Evolutionary conservation across 2,329 filamentous ascomycete genomes (phyloP).

Genomic region (Penicillium polonicum): DNA sequence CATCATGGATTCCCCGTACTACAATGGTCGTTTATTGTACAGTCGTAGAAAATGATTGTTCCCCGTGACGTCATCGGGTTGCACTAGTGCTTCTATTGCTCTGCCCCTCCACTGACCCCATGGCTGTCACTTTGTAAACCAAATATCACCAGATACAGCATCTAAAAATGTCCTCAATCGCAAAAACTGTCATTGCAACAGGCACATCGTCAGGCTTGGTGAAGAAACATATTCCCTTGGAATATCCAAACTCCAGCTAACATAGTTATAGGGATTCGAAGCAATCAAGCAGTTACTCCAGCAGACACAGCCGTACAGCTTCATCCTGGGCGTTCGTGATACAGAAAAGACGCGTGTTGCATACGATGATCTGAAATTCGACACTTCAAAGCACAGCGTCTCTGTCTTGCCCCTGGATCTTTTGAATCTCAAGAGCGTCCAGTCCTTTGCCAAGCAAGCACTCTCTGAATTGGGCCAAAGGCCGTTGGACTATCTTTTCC

Average conservation of each 20-base stretch:
- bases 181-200: constrained; percentile 22
- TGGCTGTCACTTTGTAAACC: not conserved
- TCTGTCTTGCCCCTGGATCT: constrained; percentile 24
- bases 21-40: not conserved
- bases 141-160: not conserved
- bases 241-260: not conserved
- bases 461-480: constrained; percentile 17
- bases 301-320: constrained; percentile 22
- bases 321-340: constrained; percentile 26
- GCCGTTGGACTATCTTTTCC: constrained; percentile 21
- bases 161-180: constrained; percentile 12
- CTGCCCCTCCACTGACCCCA: not conserved
- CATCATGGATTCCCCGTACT: not conserved
- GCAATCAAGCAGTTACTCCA: constrained; percentile 26
- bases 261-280: constrained; percentile 24
- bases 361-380: constrained; percentile 21
- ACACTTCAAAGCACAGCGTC: constrained; percentile 21
- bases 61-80: not conserved
- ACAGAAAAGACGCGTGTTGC: constrained; percentile 17
- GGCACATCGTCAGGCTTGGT: constrained; percentile 24
- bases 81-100: not conserved
- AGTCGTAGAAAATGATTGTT: not conserved
- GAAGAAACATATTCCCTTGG: not conserved
- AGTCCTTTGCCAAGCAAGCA: constrained; percentile 22
- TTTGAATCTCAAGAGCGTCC: constrained; percentile 21